A percentile compares a stretch with the other conserved stretches of the same genome.
Evolutionary conservation across 2,329 filamentous ascomycete genomes (phyloP).

Genomic region (Chaetomiaceae sp.): DNA sequence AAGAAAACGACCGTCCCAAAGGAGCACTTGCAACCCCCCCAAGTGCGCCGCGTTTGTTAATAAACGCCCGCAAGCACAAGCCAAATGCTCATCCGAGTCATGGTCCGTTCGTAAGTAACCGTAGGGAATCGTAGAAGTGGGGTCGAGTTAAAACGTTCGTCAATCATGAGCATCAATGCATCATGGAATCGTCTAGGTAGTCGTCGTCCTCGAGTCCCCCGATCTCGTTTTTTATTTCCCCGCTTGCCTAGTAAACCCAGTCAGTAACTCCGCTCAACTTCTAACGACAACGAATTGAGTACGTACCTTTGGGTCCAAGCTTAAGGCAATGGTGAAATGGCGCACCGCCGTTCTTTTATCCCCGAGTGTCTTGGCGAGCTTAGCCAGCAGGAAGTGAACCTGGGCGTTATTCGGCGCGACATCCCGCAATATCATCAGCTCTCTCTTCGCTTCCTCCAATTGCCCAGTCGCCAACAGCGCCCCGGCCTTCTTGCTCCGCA

Average conservation of each 20-base stretch:
- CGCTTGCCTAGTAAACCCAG: slow-evolving; percentile 62
- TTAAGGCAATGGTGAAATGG: slow-evolving; percentile 91
- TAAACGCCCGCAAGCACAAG: background rate
- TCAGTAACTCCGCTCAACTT: slow-evolving; percentile 24
- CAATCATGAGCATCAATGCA: slow-evolving; percentile 38
- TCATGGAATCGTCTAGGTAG: slow-evolving; percentile 63
- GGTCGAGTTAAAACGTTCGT: slow-evolving; percentile 25
- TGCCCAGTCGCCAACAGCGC: slow-evolving; percentile 72
- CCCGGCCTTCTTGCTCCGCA: slow-evolving; percentile 88
- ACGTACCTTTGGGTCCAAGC: slow-evolving; percentile 90
- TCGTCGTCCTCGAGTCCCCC: slow-evolving; percentile 82
- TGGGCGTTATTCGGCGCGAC: slow-evolving; percentile 91
- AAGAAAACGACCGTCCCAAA: slow-evolving; percentile 8
- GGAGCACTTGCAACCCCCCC: slow-evolving; percentile 1
- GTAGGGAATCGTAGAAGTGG: slow-evolving; percentile 12
- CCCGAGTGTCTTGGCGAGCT: slow-evolving; percentile 69
- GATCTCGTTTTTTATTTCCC: slow-evolving; percentile 94
- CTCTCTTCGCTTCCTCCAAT: slow-evolving; percentile 68
- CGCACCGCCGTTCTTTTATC: slow-evolving; percentile 78
- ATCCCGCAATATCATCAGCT: slow-evolving; percentile 84
- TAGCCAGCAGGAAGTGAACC: slow-evolving; percentile 90
- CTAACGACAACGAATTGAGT: background rate
- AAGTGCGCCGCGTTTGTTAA: background rate
- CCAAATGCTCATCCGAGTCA: background rate
- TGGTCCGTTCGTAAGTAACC: background rate